Percentiles rank a stretch among this genome's conserved stretches.
These are phyloP conservation scores for Diaporthe sp. DNA, from an alignment of 2,329 filamentous ascomycete genomes.

Conservation along the genomic window DNA sequence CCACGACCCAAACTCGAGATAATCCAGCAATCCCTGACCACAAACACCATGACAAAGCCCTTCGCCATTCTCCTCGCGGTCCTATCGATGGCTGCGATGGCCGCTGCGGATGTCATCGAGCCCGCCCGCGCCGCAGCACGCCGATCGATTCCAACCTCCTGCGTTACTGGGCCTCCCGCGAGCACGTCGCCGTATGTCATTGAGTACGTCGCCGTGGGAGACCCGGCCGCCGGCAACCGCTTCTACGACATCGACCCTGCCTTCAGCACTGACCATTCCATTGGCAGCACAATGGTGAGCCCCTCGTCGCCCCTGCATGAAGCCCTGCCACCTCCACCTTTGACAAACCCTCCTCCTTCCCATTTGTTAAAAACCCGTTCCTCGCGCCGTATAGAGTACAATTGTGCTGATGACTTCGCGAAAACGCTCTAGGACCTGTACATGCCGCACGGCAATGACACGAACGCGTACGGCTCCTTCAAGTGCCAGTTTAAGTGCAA, in stretches of 20 bases:
- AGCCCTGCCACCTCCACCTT: neutral
- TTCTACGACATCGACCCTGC: slow-evolving; percentile 32
- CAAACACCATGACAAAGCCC: neutral
- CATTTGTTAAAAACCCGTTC: neutral
- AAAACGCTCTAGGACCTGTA: slow-evolving; percentile 31
- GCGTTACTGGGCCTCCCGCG: slow-evolving; percentile 16
- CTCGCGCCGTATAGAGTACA: neutral
- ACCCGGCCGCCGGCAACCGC: slow-evolving; percentile 2
- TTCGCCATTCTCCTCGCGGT: neutral
- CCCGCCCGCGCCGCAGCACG: neutral
- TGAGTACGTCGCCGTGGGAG: slow-evolving; percentile 26
- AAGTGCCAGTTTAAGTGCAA: slow-evolving; percentile 46
- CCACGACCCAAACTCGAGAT: neutral
- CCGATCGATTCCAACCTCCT: slow-evolving; percentile 19
- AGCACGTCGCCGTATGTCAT: slow-evolving; percentile 10
- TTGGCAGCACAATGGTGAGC: slow-evolving; percentile 33
- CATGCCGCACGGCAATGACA: slow-evolving; percentile 29
- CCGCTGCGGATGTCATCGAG: neutral
- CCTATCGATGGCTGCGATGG: neutral
- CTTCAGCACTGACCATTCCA: slow-evolving; percentile 21
- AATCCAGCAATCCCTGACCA: neutral
- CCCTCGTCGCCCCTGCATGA: neutral
- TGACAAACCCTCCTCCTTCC: neutral
- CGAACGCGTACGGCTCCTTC: slow-evolving; percentile 41
- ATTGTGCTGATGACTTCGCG: neutral